Evolutionary conservation across 1,284 basidiomycete genomes (phyloP), one percentile per base, ranked within the genome.

Genomic region (Trichosporon ovoides): DNA sequence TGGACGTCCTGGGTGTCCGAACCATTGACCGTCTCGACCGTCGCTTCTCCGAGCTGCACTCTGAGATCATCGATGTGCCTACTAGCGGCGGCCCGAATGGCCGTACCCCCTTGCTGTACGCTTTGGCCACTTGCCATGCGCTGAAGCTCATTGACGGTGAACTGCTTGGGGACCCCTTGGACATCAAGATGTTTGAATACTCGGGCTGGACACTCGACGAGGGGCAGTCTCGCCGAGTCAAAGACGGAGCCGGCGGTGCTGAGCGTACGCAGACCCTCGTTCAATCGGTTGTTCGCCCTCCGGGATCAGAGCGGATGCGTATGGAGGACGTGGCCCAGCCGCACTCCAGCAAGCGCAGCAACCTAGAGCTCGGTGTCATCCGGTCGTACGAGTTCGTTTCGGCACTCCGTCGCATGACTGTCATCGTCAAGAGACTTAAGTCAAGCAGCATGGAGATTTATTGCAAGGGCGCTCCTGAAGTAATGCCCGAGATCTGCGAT

Each of bases 381-480:
- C 83, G 94, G 37, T 92, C 90, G 1, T 99, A 96, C 69, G 96
- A 99, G 72, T 99, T 99, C 71, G 91, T 95, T 3, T 97, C 94
- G 2, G 81, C 89, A 6, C 82, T 98, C 19, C 84, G 96, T 35
- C 81, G 96, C 53, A 99, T 98, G 96, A 96, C 92, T 63, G 96
- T 98, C 28, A 85, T 99, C 57, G 95, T 98, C 68, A 98, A 98
- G 77, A 83, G 91, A 53, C 83, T 98, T 58, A 96, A 90, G 77
- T 94, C 93, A 63, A 85, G 80, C 48, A 91, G 89, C 72, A 98
- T 98, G 91, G 95, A 98, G 73, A 83, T 98, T 9, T 98, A 97
- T 74, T 94, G 95, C 72, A 99, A 99, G 75, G 96, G 96, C 20
- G 96, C 96, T 1, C 96, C 96, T 0, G 96, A 99, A 75, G 91